These are phyloP conservation scores for Talaromyces borbonicus DNA, from an alignment of 495 filamentous ascomycete species.

Conservation along the genomic window DNA sequence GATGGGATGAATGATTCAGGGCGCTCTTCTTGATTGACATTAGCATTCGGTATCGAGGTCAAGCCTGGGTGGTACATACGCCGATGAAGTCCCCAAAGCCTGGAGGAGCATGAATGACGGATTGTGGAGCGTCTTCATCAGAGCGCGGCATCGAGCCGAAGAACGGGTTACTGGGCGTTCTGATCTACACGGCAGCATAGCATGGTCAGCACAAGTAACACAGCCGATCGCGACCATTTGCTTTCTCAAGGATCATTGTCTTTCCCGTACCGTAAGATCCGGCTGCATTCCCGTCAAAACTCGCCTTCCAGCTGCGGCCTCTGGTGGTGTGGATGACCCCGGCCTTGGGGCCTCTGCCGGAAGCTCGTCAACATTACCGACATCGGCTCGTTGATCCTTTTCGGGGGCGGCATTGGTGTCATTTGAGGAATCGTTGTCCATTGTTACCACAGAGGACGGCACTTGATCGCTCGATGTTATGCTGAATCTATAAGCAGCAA, in stretches of 20 bases:
- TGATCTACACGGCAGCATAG: constrained; percentile 37
- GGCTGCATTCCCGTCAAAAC: constrained; percentile 10
- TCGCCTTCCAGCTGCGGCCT: background rate
- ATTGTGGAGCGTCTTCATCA: constrained; percentile 62
- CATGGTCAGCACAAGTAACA: background rate
- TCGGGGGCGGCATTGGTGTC: background rate
- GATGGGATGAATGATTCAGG: background rate
- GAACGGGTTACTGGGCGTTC: constrained; percentile 48
- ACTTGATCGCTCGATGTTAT: background rate
- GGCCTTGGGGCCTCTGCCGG: background rate
- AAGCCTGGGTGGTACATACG: constrained; percentile 5
- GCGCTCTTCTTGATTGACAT: background rate
- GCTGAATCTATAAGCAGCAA: background rate
- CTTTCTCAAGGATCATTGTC: background rate
- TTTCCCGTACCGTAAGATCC: constrained; percentile 27
- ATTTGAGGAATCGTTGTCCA: background rate
- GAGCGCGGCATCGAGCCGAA: constrained; percentile 39
- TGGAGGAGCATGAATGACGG: constrained; percentile 79
- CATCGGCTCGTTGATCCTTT: background rate
- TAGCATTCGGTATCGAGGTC: background rate
- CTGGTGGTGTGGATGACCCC: background rate
- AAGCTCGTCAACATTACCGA: background rate
- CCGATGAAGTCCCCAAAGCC: constrained; percentile 71
- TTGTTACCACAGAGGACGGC: background rate
- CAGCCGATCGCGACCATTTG: too few relatives aligned